Conservation (phyloP, 2,329 filamentous ascomycete genomes). For the Sarocladium oryzae region DNA sequence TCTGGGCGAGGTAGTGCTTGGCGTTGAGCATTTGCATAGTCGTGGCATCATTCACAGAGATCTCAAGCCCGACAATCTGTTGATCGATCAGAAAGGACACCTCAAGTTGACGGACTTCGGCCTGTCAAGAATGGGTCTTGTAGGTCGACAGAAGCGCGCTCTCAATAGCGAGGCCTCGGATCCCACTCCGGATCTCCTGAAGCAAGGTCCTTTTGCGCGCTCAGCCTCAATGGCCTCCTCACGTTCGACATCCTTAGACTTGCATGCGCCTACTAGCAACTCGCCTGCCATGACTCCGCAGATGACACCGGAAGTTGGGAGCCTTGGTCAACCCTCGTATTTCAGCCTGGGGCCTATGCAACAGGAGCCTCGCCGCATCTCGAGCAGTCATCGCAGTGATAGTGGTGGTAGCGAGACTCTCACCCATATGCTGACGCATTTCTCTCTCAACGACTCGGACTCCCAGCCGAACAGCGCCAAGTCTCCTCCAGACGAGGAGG, state of each 20-base stretch:
- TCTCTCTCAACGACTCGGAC: slow-evolving; percentile 63
- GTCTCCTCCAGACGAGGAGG: slow-evolving; percentile 70
- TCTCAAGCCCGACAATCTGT: slow-evolving; percentile 90
- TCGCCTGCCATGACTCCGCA: slow-evolving; percentile 82
- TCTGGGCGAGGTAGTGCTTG: slow-evolving; percentile 90
- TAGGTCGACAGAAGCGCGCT: slow-evolving; percentile 92
- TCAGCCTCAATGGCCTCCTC: slow-evolving; percentile 83
- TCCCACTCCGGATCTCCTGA: slow-evolving; percentile 84
- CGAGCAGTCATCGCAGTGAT: slow-evolving; percentile 75
- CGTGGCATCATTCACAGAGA: slow-evolving; percentile 95
- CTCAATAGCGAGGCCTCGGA: slow-evolving; percentile 71
- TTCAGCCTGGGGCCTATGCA: slow-evolving; percentile 63
- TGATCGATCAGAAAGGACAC: slow-evolving; percentile 96
- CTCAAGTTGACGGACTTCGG: slow-evolving; percentile 97
- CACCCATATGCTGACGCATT: slow-evolving; percentile 72
- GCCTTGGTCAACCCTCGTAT: slow-evolving; percentile 81
- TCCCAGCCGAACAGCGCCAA: slow-evolving; percentile 39
- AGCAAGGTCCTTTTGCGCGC: slow-evolving; percentile 83
- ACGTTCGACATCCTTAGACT: slow-evolving; percentile 86
- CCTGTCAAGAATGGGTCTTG: slow-evolving; percentile 90
- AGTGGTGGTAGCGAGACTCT: slow-evolving; percentile 86
- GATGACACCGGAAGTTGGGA: slow-evolving; percentile 66
- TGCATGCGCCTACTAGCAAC: slow-evolving; percentile 57
- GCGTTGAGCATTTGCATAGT: slow-evolving; percentile 90
- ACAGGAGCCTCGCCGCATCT: slow-evolving; percentile 61